Evolutionary conservation across 2,329 filamentous ascomycete genomes (phyloP), one percentile per base, ranked within the genome.

Genomic region (Cryphonectria nitschkei): DNA sequence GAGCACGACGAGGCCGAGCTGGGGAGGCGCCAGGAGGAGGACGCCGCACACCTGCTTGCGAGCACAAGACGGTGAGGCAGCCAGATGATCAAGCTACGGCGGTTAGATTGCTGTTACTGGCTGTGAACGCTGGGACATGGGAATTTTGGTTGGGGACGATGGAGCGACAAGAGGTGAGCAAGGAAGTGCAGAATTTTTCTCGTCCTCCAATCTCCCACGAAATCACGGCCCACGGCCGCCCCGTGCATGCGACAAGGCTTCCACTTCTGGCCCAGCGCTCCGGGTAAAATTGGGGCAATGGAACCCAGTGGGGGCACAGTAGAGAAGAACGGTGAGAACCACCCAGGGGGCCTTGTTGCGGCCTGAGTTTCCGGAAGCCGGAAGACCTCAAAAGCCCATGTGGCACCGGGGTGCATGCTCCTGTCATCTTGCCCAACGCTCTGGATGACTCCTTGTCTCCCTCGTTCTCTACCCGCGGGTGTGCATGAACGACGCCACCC

Each of bases 171-270:
- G 46, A 50, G 46, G 46, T 50, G 46, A 62, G 52, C 63, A 69
- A 62, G 68, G 71, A 52, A 67, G 63, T 68, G 71, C 69, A 73
- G 69, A 73, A 56, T 71, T 73, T 72, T 71, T 69, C 54, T 68
- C 62, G 13, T 67, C 63, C 56, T 69, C 67, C 69, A 68, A 67
- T 68, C 67, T 67, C 43, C 52, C 37, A 26, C 46, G 46, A 46
- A 61, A 19, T 62, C 52, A 67, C 34, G 39, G 46, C 56, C 29
- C 56, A 60, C 61, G 41, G 43, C 13, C 37, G 62, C 69, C 70
- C 41, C 60, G 60, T 63, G 37, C 26, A 60, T 58, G 58, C 54
- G 64, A 70, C 43, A 56, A 63, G 46, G 64, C 68, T 72, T 68
- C 67, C 69, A 62, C 41, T 67, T 50, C 54, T 37, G 67, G 63